Conservation (phyloP, 805 yeast species). For the Zygosaccharomyces kombuchaensis region DNA sequence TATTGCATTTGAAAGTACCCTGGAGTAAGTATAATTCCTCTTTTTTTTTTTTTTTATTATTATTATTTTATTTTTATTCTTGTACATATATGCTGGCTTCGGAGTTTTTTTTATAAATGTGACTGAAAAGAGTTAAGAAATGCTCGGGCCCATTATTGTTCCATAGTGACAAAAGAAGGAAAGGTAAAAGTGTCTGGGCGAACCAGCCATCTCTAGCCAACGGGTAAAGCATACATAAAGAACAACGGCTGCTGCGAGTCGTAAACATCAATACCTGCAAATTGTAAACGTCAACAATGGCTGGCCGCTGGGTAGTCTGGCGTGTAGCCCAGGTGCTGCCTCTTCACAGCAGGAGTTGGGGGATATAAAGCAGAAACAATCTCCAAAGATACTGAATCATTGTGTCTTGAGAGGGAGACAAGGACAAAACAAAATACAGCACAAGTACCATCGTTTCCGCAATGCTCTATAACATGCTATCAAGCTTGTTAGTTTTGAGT, state of each 20-base stretch:
- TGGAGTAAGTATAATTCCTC: slow-evolving; percentile 5
- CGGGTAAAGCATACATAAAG: background rate
- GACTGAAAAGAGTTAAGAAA: background rate
- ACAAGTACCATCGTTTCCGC: background rate
- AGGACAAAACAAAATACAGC: background rate
- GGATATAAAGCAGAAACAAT: background rate
- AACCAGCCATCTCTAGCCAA: background rate
- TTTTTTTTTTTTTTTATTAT: background rate
- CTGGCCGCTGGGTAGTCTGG: background rate
- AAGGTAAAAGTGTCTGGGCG: background rate
- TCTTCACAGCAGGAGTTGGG: background rate
- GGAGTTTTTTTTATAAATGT: background rate
- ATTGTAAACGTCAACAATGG: background rate
- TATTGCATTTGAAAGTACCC: slow-evolving; percentile 23
- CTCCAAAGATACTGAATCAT: background rate
- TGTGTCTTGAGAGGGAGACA: background rate
- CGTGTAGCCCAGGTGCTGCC: background rate
- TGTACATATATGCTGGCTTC: slow-evolving; percentile 4
- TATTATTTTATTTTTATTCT: background rate
- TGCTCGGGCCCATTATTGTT: background rate
- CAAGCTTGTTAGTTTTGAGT: slow-evolving; percentile 9
- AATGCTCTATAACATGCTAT: slow-evolving; percentile 9
- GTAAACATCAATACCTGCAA: background rate
- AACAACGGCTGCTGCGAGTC: background rate
- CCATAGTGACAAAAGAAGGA: background rate